Evolutionary conservation across 176 grass and related monocot species (phyloP).

Genomic region (Otatea glauca): DNA sequence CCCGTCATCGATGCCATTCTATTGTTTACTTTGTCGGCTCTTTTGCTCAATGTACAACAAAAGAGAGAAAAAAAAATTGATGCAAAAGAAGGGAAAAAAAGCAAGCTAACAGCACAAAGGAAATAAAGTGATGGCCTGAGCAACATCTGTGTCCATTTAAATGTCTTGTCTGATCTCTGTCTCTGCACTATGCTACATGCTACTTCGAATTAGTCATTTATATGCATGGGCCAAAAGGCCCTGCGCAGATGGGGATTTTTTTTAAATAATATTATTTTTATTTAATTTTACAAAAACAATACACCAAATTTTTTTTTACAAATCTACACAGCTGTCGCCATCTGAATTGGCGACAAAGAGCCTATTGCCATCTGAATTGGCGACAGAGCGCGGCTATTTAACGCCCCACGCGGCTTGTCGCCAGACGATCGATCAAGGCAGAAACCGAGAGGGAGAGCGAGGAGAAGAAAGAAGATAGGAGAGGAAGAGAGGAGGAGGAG

Average conservation of each 20-base stretch:
- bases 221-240: slow-evolving; percentile 35
- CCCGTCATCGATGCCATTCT: slow-evolving; percentile 25
- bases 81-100: not conserved
- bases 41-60: slow-evolving; percentile 12
- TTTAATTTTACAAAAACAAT: too few relatives aligned
- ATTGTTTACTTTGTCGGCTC: slow-evolving; percentile 39
- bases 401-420: too few relatives aligned
- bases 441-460: too few relatives aligned
- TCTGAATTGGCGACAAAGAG: too few relatives aligned
- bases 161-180: slow-evolving; percentile 42
- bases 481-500: too few relatives aligned
- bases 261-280: too few relatives aligned
- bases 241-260: slow-evolving; percentile 26
- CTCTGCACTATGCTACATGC: slow-evolving; percentile 6
- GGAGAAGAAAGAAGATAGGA: too few relatives aligned
- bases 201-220: slow-evolving; percentile 14
- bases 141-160: slow-evolving; percentile 46
- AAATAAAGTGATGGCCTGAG: slow-evolving; percentile 44
- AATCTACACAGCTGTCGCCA: too few relatives aligned
- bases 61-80: not conserved
- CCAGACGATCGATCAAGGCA: too few relatives aligned
- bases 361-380: too few relatives aligned
- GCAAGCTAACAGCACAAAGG: slow-evolving; percentile 24
- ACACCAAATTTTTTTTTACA: too few relatives aligned
- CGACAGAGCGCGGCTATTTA: too few relatives aligned